Percentiles rank a stretch among this genome's conserved stretches.
phyloP scores from a whole-genome alignment of 306 rosid species.

The Quercus wislizeni region DNA sequence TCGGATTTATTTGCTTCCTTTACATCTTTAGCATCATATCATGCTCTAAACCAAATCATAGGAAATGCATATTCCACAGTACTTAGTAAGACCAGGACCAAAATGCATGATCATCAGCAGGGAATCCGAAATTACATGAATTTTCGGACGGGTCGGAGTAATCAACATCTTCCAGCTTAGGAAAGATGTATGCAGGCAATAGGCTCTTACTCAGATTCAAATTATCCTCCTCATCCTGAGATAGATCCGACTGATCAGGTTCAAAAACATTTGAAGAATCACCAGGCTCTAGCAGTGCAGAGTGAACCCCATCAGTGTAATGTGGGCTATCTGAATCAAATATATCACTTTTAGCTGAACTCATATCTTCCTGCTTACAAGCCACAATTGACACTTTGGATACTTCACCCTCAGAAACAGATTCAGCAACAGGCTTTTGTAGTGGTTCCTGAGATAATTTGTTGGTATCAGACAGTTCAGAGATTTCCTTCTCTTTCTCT shows the following conservation, averaged over 20 bases:
- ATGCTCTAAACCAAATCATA: conserved; percentile 19
- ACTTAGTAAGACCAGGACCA: conserved; percentile 72
- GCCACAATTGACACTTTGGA: conserved; percentile 48
- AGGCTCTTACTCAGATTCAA: conserved; percentile 36
- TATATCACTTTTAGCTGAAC: conserved; percentile 65
- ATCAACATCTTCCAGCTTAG: conserved; percentile 57
- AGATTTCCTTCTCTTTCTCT: conserved; percentile 32
- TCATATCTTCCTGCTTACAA: conserved; percentile 54
- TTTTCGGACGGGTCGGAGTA: conserved; percentile 58
- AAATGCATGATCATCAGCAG: conserved; percentile 66
- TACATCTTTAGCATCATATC: conserved; percentile 12
- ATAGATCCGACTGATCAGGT: conserved; percentile 63
- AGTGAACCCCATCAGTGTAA: conserved; percentile 53
- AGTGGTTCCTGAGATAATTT: conserved; percentile 23
- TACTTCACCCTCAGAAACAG: conserved; percentile 48
- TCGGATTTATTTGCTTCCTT: conserved; percentile 14
- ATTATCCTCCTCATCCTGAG: conserved; percentile 82
- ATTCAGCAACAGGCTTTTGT: conserved; percentile 25
- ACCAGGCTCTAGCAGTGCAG: conserved; percentile 46
- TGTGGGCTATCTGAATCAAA: conserved; percentile 74
- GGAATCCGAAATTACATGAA: conserved; percentile 60
- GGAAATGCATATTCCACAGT: conserved; percentile 6
- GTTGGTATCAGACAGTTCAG: conserved; percentile 37
- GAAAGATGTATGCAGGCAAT: conserved; percentile 54
- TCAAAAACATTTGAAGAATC: conserved; percentile 65